Evolutionary conservation across 139 green algal species (phyloP), one percentile per base, ranked within the genome.

Genomic region (Tetraselmis striata): DNA sequence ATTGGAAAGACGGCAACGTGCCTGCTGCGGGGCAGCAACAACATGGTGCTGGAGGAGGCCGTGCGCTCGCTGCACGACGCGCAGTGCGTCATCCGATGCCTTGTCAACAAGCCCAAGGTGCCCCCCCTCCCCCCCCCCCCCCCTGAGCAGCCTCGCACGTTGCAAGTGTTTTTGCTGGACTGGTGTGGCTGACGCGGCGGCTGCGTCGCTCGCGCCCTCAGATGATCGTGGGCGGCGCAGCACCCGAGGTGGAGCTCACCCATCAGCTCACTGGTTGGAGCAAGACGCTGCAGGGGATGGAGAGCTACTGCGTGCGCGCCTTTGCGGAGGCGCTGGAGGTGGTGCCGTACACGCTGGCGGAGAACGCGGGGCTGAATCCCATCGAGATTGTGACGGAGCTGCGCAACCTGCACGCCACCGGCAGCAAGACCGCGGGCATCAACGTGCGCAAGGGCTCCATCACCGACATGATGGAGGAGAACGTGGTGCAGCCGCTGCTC

Each of bases 331-430:
- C 97, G 23, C 89, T 99, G 77, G 97, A 99, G 88, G 92, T 99
- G 67, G 92, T 99, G 59, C 97, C 97, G 2, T 99, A 97, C 92
- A 99, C 97, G 23, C 92, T 99, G 86, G 92, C 96, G 2, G 97
- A 99, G 89, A 99, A 99, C 84, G 95, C 96, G 2, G 97, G 97
- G 0, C 89, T 99, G 5, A 97, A 98, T 85, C 93, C 97, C 79
- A 99, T 99, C 81, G 86, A 95, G 75, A 98, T 98, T 30, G 96
- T 99, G n/a, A 98, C 96, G 1, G 92, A 99, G 92, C 93, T 99
- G 85, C 89, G 96, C 28, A 94, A 95, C 77, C 74, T 90, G 80
- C 97, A 99, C 84, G 95, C 96, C 1, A 80, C 89, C 27, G 94
- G 94, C 1, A 82, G 93, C 79, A 88, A 84, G 0, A 45, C 86